Conservation (phyloP, 1,284 basidiomycete genomes). For the Apiotrichum brassicae region DNA sequence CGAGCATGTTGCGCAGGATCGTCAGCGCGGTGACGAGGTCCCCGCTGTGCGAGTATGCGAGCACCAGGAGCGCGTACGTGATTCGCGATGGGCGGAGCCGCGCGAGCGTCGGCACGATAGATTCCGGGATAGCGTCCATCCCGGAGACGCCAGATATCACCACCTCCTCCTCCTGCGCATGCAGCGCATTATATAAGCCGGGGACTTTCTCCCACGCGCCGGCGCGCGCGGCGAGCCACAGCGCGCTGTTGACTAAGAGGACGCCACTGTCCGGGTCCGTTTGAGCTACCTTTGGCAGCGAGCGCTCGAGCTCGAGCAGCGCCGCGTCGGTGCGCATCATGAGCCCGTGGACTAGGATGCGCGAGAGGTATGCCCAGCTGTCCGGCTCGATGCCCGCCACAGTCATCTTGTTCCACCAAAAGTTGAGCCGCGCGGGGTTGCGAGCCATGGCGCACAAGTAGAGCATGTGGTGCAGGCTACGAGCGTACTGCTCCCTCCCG, state of each 20-base stretch:
- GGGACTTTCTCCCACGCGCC: constrained; percentile 55
- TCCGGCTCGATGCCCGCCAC: constrained; percentile 19
- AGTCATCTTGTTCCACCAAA: constrained; percentile 24
- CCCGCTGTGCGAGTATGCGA: constrained; percentile 63
- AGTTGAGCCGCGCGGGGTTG: constrained; percentile 15
- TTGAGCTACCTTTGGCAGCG: constrained; percentile 4
- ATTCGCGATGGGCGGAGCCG: constrained; percentile 55
- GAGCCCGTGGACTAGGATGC: constrained; percentile 12
- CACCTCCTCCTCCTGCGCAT: not conserved
- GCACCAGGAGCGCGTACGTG: constrained; percentile 65
- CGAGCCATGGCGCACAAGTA: constrained; percentile 27
- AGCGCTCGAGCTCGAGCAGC: constrained; percentile 4
- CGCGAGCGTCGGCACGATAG: not conserved
- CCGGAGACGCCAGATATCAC: not conserved
- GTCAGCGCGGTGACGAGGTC: constrained; percentile 56
- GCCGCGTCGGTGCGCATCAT: constrained; percentile 5
- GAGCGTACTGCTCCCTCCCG: constrained; percentile 13
- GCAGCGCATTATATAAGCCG: constrained; percentile 53
- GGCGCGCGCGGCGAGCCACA: constrained; percentile 42
- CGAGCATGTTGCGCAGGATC: constrained; percentile 66
- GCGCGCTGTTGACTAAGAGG: constrained; percentile 50
- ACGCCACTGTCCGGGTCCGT: not conserved
- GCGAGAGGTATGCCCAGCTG: constrained; percentile 20
- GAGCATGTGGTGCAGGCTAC: constrained; percentile 30
- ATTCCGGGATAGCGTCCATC: constrained; percentile 11